phyloP scores from a whole-genome alignment of 805 yeast genomes.

The Ogataea siamensis region DNA sequence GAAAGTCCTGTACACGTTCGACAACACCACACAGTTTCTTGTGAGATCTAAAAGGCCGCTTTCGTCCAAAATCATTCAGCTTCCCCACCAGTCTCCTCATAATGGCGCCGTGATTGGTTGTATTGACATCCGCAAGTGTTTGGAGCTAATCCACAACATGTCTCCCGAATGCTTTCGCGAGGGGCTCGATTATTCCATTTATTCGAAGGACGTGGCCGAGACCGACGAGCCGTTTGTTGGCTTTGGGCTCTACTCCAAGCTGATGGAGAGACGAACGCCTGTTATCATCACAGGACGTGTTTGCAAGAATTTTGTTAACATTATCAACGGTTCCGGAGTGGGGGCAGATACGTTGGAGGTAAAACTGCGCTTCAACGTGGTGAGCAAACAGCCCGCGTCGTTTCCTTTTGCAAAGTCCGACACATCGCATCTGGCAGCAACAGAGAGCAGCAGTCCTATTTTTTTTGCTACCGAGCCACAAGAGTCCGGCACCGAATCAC shows the following conservation, averaged over 20 bases:
- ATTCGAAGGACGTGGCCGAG: slow-evolving; percentile 48
- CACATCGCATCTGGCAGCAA: neutral
- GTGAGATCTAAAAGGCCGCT: slow-evolving; percentile 39
- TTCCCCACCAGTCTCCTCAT: slow-evolving; percentile 41
- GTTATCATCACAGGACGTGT: slow-evolving; percentile 54
- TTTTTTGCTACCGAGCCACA: slow-evolving; percentile 1
- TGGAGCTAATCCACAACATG: slow-evolving; percentile 44
- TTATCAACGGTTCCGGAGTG: slow-evolving; percentile 37
- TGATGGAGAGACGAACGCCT: slow-evolving; percentile 25
- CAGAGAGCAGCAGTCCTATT: slow-evolving; percentile 11
- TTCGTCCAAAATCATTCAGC: slow-evolving; percentile 41
- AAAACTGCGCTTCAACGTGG: slow-evolving; percentile 45
- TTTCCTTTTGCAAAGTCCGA: neutral
- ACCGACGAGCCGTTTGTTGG: slow-evolving; percentile 52
- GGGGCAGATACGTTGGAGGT: slow-evolving; percentile 52
- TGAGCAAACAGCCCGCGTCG: slow-evolving; percentile 4
- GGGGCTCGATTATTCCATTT: slow-evolving; percentile 43
- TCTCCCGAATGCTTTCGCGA: slow-evolving; percentile 45
- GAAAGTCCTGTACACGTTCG: slow-evolving; percentile 43
- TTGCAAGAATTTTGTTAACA: slow-evolving; percentile 53
- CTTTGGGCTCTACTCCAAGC: slow-evolving; percentile 40
- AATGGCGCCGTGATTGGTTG: slow-evolving; percentile 42
- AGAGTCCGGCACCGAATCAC: slow-evolving; percentile 4
- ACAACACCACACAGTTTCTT: slow-evolving; percentile 41
- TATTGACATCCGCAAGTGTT: slow-evolving; percentile 42